These are phyloP conservation scores for Puccinia triticina DNA, from an alignment of 1,284 basidiomycete genomes.

Conservation along the genomic window DNA sequence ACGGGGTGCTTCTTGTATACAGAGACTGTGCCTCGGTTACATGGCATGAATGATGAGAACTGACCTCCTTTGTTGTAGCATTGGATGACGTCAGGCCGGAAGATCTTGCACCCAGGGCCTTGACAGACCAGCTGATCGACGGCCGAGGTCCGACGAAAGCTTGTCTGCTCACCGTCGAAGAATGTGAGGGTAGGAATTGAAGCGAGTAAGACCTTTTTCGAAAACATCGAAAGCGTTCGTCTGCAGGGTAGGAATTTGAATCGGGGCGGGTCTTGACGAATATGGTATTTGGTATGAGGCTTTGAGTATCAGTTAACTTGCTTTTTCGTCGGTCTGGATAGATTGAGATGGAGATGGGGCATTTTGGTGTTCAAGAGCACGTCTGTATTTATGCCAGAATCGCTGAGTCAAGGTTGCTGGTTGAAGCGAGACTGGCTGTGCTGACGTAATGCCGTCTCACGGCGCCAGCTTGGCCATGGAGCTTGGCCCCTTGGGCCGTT, in stretches of 20 bases:
- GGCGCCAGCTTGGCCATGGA: too few species aligned
- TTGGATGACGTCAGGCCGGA: conserved; percentile 80
- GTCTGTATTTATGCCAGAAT: too few species aligned
- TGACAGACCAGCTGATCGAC: conserved; percentile 77
- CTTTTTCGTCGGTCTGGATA: neutral
- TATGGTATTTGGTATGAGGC: neutral
- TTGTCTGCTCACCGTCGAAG: conserved; percentile 71
- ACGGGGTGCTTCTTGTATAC: too few species aligned
- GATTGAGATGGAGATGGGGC: too few species aligned
- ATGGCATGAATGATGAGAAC: neutral
- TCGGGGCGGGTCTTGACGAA: neutral
- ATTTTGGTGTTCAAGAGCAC: too few species aligned
- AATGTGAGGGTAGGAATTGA: conserved; percentile 77
- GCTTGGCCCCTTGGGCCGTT: too few species aligned
- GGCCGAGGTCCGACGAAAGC: conserved; percentile 69
- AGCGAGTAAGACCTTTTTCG: conserved; percentile 67
- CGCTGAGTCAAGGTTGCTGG: too few species aligned
- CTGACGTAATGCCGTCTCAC: too few species aligned
- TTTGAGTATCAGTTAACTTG: neutral
- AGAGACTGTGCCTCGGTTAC: too few species aligned
- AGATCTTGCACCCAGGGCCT: conserved; percentile 75
- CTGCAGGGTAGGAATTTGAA: neutral
- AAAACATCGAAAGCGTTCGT: neutral
- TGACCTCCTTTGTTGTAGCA: conserved; percentile 76
- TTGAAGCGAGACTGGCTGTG: too few species aligned